These are phyloP conservation scores for Fusarium nodosum DNA, from an alignment of 2,329 filamentous ascomycete species.

Conservation along the genomic window DNA sequence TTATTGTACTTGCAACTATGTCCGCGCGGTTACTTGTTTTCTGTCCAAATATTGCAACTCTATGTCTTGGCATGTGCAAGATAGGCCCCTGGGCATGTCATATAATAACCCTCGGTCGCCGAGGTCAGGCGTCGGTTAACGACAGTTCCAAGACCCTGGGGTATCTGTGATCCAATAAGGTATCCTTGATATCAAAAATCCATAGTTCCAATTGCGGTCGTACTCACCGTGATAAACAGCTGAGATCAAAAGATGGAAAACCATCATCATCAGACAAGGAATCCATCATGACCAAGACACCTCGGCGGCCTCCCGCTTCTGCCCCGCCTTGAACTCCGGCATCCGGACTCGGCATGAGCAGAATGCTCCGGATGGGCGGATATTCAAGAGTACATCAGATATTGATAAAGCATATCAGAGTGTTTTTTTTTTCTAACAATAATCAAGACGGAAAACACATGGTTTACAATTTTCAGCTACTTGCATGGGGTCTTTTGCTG, in stretches of 20 bases:
- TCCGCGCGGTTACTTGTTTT: constrained; percentile 1
- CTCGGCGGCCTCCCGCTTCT: constrained; percentile 35
- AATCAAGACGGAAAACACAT: neutral
- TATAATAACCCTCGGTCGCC: constrained; percentile 30
- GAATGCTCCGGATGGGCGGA: constrained; percentile 38
- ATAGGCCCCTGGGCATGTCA: constrained; percentile 1
- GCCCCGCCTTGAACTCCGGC: constrained; percentile 38
- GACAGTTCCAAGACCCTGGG: constrained; percentile 17
- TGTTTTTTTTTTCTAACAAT: too few relatives aligned
- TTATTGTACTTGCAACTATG: constrained; percentile 7
- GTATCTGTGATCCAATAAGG: constrained; percentile 25
- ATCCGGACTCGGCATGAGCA: constrained; percentile 38
- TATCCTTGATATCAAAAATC: constrained; percentile 13
- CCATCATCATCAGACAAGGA: neutral
- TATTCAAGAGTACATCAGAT: neutral
- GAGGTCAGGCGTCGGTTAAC: constrained; percentile 47
- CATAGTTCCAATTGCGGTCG: neutral
- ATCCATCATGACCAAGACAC: neutral
- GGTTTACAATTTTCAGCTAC: neutral
- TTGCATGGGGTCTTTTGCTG: neutral
- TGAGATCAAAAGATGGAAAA: constrained; percentile 1
- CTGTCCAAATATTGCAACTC: neutral
- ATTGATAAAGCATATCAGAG: too few relatives aligned
- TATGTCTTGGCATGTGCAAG: constrained; percentile 29
- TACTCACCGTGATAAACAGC: constrained; percentile 6